A percentile compares a stretch with the other conserved stretches of the same genome.
Conservation (phyloP, 225 moss, liverwort and hornwort genomes). For the Pseudisothecium myosuroides region DNA sequence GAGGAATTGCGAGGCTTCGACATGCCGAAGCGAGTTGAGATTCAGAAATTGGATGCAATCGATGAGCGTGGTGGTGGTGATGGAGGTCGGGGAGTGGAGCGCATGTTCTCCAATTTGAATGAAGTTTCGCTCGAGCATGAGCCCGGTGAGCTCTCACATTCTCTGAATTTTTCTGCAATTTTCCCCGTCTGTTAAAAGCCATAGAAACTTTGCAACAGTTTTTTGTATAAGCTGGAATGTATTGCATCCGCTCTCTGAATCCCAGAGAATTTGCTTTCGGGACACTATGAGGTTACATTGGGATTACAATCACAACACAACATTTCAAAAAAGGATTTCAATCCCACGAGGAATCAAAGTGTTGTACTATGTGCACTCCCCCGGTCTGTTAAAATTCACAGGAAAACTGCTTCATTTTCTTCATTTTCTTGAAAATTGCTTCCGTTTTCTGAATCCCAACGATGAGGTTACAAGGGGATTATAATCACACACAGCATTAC, state of each 20-base stretch:
- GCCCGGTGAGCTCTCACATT: constrained; percentile 36
- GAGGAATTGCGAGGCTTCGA: constrained; percentile 11
- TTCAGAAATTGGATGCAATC: neutral
- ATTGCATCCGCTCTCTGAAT: neutral
- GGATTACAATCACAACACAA: neutral
- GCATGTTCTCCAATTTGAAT: constrained; percentile 73
- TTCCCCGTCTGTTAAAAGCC: neutral
- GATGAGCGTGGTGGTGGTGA: neutral
- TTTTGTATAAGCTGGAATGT: neutral
- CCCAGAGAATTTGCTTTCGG: neutral
- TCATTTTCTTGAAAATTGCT: too few species aligned
- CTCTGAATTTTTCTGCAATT: neutral
- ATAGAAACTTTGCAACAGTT: neutral
- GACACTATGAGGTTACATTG: neutral
- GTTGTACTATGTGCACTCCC: neutral
- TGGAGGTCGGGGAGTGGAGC: constrained; percentile 16
- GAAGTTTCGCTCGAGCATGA: constrained; percentile 67
- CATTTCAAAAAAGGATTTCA: neutral
- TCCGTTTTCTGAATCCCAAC: neutral
- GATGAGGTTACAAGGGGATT: neutral
- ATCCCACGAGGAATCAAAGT: neutral
- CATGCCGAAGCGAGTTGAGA: constrained; percentile 12
- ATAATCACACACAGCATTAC: neutral
- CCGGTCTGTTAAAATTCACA: neutral
- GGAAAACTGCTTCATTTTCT: neutral